phyloP scores from a whole-genome alignment of 2,329 filamentous ascomycete species.

The Claviceps monticola region DNA sequence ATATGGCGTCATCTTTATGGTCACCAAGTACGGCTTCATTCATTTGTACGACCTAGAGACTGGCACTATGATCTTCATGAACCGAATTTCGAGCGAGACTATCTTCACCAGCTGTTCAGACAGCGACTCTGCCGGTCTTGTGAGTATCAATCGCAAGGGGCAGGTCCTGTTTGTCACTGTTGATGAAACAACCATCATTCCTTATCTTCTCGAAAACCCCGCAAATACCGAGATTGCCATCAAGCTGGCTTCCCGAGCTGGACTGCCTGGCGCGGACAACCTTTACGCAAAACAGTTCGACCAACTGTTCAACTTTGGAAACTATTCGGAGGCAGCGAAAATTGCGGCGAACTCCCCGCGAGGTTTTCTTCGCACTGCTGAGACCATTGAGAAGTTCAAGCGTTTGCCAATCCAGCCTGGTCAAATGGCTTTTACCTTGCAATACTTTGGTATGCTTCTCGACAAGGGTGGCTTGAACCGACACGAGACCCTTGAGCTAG shows the following conservation, averaged over 20 bases:
- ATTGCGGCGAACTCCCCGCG: slow-evolving; percentile 92
- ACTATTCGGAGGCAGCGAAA: slow-evolving; percentile 82
- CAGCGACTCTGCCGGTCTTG: slow-evolving; percentile 69
- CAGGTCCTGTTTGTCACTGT: slow-evolving; percentile 91
- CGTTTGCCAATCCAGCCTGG: slow-evolving; percentile 64
- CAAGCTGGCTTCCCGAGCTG: slow-evolving; percentile 88
- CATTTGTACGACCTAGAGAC: slow-evolving; percentile 97
- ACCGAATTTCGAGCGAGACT: slow-evolving; percentile 96
- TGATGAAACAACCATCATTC: slow-evolving; percentile 81
- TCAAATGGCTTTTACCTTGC: slow-evolving; percentile 84
- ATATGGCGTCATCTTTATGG: slow-evolving; percentile 92
- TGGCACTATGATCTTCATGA: slow-evolving; percentile 96
- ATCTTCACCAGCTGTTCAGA: slow-evolving; percentile 92
- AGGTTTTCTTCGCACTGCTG: slow-evolving; percentile 83
- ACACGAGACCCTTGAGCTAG: slow-evolving; percentile 87
- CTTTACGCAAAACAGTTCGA: slow-evolving; percentile 91
- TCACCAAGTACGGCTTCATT: slow-evolving; percentile 98
- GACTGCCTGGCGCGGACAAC: slow-evolving; percentile 84
- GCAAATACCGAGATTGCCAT: slow-evolving; percentile 88
- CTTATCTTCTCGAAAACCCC: slow-evolving; percentile 91
- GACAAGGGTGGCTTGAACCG: slow-evolving; percentile 90
- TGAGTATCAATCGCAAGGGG: slow-evolving; percentile 94
- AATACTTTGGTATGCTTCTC: slow-evolving; percentile 94
- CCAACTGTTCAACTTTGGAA: slow-evolving; percentile 63
- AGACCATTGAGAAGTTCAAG: slow-evolving; percentile 96